Base-by-base conservation (phyloP, 2,329 filamentous ascomycete species). In the Pseudogymnoascus destructans region DNA sequence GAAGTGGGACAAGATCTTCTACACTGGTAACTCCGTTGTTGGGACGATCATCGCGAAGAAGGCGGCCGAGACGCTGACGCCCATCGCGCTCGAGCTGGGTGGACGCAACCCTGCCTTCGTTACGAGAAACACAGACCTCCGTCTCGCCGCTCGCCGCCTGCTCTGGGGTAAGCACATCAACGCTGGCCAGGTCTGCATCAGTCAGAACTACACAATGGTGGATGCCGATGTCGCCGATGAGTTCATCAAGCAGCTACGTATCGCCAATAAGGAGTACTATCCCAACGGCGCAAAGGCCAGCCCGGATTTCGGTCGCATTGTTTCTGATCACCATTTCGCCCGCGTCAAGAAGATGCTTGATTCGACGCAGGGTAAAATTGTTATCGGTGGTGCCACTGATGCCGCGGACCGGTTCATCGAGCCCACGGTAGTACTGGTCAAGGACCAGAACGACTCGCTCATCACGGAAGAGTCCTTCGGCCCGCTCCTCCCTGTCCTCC, bases 1-100 rank as follows among this genome's bases (percentile, higher is more conserved):
- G 74, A 92, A 92, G 71, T 98, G 91, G 86, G 91, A 95, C 74
- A 97, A 96, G 79, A 95, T 98, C 67, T 91, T 93, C 76, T 98
- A 95, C 75, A 98, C 93, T 0, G 93, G 93, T 58, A 85, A 83
- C 66, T 79, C 79, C 57, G 74, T 70, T 25, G 89, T 96, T 15
- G 93, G 88, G 67, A 89, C 85, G 68, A 91, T 97, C 67, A 84
- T 97, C 57, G 81, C 89, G 54, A 85, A 91, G 71, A 95, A 95
- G 70, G 93, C 92, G 0, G 92, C 93, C 61, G 82, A 89, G 68
- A 85, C 89, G 35, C 78, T 95, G 61, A 97, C 93, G 0, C 93
- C 93, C 0, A 84, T 95, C 19, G 81, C 85, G 8, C 82, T 97
- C 54, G 93, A 98, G 75, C 81, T 98, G 52, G 93, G 93, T 60